These are phyloP conservation scores for Ampelomyces quisqualis DNA, from an alignment of 2,329 filamentous ascomycete genomes.

Conservation along the genomic window DNA sequence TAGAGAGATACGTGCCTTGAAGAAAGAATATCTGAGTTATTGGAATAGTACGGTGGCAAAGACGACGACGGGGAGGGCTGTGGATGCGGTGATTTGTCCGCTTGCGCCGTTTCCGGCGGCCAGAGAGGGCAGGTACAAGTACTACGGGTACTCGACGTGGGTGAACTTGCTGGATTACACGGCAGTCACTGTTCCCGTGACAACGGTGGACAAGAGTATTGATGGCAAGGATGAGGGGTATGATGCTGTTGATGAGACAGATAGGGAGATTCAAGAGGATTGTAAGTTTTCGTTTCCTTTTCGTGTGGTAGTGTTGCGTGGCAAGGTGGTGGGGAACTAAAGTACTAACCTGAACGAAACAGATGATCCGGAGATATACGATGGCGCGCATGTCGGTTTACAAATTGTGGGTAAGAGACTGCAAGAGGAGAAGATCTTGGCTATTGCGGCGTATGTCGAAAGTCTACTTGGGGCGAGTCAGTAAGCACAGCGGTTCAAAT, in stretches of 20 bases:
- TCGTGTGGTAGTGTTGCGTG: no score
- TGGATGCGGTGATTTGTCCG: constrained; percentile 43
- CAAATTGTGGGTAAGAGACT: constrained; percentile 42
- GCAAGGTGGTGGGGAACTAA: not conserved
- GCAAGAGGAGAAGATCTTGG: constrained; percentile 45
- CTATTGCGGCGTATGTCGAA: constrained; percentile 37
- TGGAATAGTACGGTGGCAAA: constrained; percentile 37
- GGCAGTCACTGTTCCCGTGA: constrained; percentile 39
- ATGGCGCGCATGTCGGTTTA: constrained; percentile 42
- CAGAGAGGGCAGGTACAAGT: constrained; percentile 29
- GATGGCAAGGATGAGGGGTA: constrained; percentile 30
- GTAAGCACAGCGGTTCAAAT: no score
- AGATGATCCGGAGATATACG: constrained; percentile 46
- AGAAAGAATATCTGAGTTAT: constrained; percentile 42
- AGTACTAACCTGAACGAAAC: constrained; percentile 9
- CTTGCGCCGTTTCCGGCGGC: constrained; percentile 43
- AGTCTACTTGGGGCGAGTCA: constrained; percentile 21
- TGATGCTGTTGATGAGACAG: constrained; percentile 28
- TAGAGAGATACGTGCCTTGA: constrained; percentile 28
- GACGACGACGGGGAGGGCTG: constrained; percentile 34
- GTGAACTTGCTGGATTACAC: constrained; percentile 39
- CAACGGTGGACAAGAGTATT: constrained; percentile 31
- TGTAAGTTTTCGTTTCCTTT: constrained; percentile 35
- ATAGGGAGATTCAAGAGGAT: constrained; percentile 28
- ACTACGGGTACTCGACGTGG: constrained; percentile 38